phyloP scores from a whole-genome alignment of 768 basidiomycete species.

The Podaxis rugospora region DNA sequence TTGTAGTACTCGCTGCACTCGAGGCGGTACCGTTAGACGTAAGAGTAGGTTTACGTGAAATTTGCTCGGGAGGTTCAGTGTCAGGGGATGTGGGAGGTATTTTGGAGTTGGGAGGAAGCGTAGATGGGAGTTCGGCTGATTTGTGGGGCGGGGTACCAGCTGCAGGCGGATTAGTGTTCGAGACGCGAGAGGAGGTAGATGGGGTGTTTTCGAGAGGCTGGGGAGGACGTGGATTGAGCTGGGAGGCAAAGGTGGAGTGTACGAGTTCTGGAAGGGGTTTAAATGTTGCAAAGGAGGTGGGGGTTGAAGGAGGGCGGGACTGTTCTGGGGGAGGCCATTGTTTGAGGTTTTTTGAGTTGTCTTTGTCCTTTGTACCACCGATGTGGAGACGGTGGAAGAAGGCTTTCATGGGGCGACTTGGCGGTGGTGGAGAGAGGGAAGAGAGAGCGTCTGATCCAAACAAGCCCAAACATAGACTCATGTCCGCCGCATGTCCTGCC shows the following conservation, averaged over 20 bases:
- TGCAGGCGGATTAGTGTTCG: slow-evolving; percentile 14
- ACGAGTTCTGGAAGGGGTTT: slow-evolving; percentile 59
- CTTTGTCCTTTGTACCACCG: slow-evolving; percentile 63
- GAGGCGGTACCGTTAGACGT: slow-evolving; percentile 16
- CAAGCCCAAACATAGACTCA: slow-evolving; percentile 27
- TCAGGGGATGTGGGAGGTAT: slow-evolving; percentile 15
- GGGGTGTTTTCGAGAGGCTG: slow-evolving; percentile 23
- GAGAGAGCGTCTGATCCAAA: slow-evolving; percentile 20
- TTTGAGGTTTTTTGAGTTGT: slow-evolving; percentile 44
- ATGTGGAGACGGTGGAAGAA: slow-evolving; percentile 75
- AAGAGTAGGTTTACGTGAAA: slow-evolving; percentile 33
- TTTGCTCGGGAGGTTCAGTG: slow-evolving; percentile 25
- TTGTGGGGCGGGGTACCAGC: not conserved
- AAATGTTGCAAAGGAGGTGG: slow-evolving; percentile 48
- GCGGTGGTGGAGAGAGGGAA: slow-evolving; percentile 8
- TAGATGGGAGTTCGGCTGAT: not conserved
- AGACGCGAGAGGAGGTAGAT: slow-evolving; percentile 26
- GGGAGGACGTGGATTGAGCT: slow-evolving; percentile 27
- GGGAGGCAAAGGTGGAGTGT: slow-evolving; percentile 28
- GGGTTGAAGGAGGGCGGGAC: slow-evolving; percentile 26
- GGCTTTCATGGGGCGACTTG: slow-evolving; percentile 66
- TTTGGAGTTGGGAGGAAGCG: not conserved
- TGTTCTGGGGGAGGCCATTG: slow-evolving; percentile 58
- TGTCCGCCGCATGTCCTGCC: slow-evolving; percentile 38
- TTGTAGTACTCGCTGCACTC: slow-evolving; percentile 19